These are phyloP conservation scores for Sherardia arvensis DNA, from an alignment of 257 asterid genomes.

Conservation along the genomic window DNA sequence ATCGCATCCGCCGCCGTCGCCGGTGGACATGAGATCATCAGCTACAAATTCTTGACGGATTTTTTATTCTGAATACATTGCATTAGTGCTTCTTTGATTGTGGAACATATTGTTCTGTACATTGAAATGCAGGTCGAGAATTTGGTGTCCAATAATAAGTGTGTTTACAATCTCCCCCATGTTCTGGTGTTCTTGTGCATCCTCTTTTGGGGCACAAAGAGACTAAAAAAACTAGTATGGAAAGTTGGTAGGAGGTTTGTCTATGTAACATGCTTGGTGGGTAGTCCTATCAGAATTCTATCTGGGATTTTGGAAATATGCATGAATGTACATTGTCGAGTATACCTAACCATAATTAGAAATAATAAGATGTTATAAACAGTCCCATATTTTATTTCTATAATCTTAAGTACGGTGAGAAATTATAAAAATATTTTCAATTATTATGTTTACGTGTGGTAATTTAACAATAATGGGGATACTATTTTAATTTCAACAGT, in stretches of 20 bases:
- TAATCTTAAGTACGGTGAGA: too few relatives aligned
- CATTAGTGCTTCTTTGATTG: background rate
- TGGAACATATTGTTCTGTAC: background rate
- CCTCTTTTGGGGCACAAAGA: background rate
- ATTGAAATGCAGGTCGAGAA: background rate
- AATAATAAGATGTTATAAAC: too few relatives aligned
- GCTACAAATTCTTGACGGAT: slow-evolving; percentile 15
- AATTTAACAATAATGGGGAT: too few relatives aligned
- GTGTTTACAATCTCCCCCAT: background rate
- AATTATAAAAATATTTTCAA: too few relatives aligned
- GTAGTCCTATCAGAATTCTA: background rate
- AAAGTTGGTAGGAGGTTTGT: background rate
- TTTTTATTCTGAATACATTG: background rate
- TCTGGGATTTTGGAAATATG: background rate
- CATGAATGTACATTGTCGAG: too few relatives aligned
- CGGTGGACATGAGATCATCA: slow-evolving; percentile 22
- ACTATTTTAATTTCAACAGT: too few relatives aligned
- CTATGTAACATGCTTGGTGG: slow-evolving; percentile 4
- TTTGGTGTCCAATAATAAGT: background rate
- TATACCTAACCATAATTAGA: too few relatives aligned
- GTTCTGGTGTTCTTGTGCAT: background rate
- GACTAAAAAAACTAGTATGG: background rate
- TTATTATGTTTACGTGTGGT: too few relatives aligned
- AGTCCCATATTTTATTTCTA: too few relatives aligned
- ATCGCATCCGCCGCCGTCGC: slow-evolving; percentile 22